These are phyloP conservation scores for Mucor irregularis DNA, from an alignment of 371 early-diverging fungal species.

Conservation along the genomic window DNA sequence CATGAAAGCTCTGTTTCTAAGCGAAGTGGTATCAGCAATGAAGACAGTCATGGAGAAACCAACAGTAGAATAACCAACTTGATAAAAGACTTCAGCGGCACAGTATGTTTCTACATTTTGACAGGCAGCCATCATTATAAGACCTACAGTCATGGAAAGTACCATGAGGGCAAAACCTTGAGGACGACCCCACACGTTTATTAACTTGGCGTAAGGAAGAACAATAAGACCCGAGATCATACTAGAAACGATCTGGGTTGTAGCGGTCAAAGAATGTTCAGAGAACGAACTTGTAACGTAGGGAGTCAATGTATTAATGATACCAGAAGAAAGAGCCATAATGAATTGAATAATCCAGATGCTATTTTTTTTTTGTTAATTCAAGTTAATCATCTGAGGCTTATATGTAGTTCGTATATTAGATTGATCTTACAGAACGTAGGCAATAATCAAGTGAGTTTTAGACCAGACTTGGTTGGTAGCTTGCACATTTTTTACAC, in stretches of 20 bases:
- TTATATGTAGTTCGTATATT: not conserved
- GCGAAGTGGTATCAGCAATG: constrained; percentile 26
- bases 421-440: constrained; percentile 7
- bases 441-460: constrained; percentile 12
- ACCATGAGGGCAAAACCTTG: constrained; percentile 19
- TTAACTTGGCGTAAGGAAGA: constrained; percentile 17
- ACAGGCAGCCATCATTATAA: constrained; percentile 25
- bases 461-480: constrained; percentile 14
- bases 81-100: constrained; percentile 21
- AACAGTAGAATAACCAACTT: constrained; percentile 12
- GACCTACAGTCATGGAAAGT: constrained; percentile 15
- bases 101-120: constrained; percentile 16
- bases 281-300: constrained; percentile 16
- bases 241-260: constrained; percentile 16
- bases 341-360: constrained; percentile 19
- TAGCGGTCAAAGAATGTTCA: constrained; percentile 18
- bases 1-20: constrained; percentile 22
- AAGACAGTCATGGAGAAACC: constrained; percentile 14
- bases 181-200: constrained; percentile 19
- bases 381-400: no score
- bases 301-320: constrained; percentile 12
- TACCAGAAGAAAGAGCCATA: constrained; percentile 16
- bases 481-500: constrained; percentile 9
- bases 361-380: not conserved
- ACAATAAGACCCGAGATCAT: constrained; percentile 19